Percentiles rank a stretch among this genome's conserved stretches.
Conservation (phyloP, 345 rosid species). For the Ceriops tagal region DNA sequence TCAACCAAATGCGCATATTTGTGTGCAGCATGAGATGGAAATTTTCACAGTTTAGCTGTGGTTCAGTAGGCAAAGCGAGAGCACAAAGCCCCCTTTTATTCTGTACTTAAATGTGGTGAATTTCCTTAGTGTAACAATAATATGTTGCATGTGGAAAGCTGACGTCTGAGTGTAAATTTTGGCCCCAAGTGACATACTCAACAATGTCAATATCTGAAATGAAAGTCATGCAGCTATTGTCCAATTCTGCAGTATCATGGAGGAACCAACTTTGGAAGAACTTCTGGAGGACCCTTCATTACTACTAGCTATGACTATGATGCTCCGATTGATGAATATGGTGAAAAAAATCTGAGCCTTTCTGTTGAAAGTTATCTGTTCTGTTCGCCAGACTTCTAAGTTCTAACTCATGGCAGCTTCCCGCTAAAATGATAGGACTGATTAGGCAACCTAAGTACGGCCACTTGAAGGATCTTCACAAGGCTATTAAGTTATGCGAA, state of each 20-base stretch:
- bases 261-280: conserved; percentile 30
- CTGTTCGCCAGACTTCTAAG: not conserved
- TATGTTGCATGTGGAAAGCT: not conserved
- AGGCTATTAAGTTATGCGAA: conserved; percentile 23
- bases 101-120: conserved; percentile 1
- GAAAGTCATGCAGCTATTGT: too few relatives aligned
- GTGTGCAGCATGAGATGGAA: not conserved
- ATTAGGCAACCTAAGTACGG: conserved; percentile 29
- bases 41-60: not conserved
- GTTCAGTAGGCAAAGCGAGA: not conserved
- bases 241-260: conserved; percentile 24
- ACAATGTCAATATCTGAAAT: not conserved
- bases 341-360: conserved; percentile 4
- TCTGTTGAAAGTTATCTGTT: not conserved
- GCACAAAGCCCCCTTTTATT: conserved; percentile 2
- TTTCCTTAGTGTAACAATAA: not conserved
- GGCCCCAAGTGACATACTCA: not conserved
- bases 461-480: conserved; percentile 27
- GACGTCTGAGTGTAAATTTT: not conserved
- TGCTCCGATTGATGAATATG: conserved; percentile 31
- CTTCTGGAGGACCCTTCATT: conserved; percentile 28
- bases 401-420: not conserved
- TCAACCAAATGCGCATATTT: not conserved
- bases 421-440: conserved; percentile 12
- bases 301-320: conserved; percentile 34